A percentile compares a stretch with the other conserved stretches of the same genome.
Evolutionary conservation across 257 asterid genomes (phyloP).

Genomic region (Penstemon eatonii): DNA sequence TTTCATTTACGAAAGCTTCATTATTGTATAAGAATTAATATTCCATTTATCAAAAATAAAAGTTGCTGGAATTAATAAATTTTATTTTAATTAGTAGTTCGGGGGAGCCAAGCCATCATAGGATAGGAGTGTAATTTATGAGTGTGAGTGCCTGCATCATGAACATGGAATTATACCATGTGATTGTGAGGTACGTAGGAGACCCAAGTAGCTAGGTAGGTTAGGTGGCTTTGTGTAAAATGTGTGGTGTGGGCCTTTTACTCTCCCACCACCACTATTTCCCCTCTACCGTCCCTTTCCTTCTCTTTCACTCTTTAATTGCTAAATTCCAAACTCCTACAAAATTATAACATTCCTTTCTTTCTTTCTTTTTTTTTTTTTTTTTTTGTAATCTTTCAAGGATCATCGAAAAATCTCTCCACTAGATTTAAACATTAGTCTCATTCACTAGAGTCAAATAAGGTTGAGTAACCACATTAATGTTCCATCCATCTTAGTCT

Average conservation of each 20-base stretch:
- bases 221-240: slow-evolving; percentile 54
- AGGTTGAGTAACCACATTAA: too few relatives aligned
- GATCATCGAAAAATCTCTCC: too few relatives aligned
- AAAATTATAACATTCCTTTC: background rate
- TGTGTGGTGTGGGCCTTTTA: slow-evolving; percentile 31
- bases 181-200: slow-evolving; percentile 86
- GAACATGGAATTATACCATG: background rate
- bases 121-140: background rate
- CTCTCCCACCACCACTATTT: slow-evolving; percentile 23
- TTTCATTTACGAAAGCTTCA: too few relatives aligned
- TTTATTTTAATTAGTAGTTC: too few relatives aligned
- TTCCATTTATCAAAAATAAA: too few relatives aligned
- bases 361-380: background rate
- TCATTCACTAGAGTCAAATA: too few relatives aligned
- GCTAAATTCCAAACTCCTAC: slow-evolving; percentile 11
- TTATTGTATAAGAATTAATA: too few relatives aligned
- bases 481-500: too few relatives aligned
- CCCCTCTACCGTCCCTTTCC: slow-evolving; percentile 23
- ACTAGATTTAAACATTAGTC: too few relatives aligned
- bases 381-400: background rate
- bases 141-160: slow-evolving; percentile 26
- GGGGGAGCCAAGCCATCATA: too few relatives aligned
- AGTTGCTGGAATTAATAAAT: too few relatives aligned
- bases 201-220: slow-evolving; percentile 42
- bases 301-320: slow-evolving; percentile 9